Evolutionary conservation across 225 moss, liverwort and hornwort species (phyloP).

Genomic region (Anthoceros angustus): DNA sequence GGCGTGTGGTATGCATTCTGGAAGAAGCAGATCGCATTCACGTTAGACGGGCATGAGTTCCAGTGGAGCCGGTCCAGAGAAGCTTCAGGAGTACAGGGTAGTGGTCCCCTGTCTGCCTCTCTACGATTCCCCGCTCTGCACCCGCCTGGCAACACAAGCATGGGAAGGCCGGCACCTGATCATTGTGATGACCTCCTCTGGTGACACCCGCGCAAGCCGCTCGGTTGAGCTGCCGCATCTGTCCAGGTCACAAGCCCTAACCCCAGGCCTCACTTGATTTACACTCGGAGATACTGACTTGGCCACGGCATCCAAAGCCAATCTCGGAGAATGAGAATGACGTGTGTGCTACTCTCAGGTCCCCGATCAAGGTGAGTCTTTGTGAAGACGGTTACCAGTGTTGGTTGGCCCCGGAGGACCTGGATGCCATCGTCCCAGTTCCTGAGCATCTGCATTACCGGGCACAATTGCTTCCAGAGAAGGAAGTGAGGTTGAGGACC

Average conservation of each 20-base stretch:
- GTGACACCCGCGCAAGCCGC: background rate
- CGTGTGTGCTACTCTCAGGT: background rate
- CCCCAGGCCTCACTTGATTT: background rate
- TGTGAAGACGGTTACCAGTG: slow-evolving; percentile 2
- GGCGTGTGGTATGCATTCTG: no score
- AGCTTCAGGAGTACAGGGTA: slow-evolving; percentile 6
- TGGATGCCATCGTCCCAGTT: slow-evolving; percentile 2
- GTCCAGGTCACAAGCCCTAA: background rate
- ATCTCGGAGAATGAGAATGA: background rate
- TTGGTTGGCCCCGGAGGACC: background rate
- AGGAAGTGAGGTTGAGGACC: background rate
- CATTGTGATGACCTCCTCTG: background rate
- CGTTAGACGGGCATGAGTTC: background rate
- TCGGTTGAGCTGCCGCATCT: background rate
- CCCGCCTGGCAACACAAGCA: slow-evolving; percentile 3
- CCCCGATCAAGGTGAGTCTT: background rate
- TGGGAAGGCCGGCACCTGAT: slow-evolving; percentile 7
- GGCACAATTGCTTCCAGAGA: background rate
- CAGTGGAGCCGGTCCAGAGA: background rate
- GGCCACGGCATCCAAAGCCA: background rate
- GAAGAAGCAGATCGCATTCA: no score
- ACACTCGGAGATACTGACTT: background rate
- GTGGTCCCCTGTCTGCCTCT: background rate
- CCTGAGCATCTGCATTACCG: background rate
- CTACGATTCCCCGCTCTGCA: background rate